Conservation (phyloP, 169 alveolate genomes). For the Cryptosporidium parvum region DNA sequence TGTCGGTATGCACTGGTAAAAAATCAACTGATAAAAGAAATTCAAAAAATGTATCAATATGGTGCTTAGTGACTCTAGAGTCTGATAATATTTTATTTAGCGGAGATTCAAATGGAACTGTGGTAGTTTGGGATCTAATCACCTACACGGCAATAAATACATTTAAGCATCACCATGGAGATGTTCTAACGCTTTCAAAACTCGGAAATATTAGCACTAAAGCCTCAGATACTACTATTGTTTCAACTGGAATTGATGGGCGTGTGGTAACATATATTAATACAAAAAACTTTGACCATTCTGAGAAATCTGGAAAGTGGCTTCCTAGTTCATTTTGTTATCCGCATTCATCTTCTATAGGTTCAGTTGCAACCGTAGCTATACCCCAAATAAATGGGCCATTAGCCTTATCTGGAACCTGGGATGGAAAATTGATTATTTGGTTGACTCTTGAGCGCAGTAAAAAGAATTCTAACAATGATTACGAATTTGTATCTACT, state of each 20-base stretch:
- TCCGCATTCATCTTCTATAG: slow-evolving; percentile 23
- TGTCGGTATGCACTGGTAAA: slow-evolving; percentile 66
- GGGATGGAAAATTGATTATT: slow-evolving; percentile 69
- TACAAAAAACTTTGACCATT: background rate
- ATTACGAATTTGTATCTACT: background rate
- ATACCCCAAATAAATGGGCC: slow-evolving; percentile 54
- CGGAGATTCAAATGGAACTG: slow-evolving; percentile 75
- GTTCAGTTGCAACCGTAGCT: slow-evolving; percentile 40
- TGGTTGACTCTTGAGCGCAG: slow-evolving; percentile 44
- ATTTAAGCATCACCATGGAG: slow-evolving; percentile 54
- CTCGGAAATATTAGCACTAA: background rate
- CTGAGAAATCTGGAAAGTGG: slow-evolving; percentile 26
- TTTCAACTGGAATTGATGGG: slow-evolving; percentile 70
- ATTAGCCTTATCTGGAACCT: slow-evolving; percentile 46
- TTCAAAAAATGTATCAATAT: slow-evolving; percentile 14
- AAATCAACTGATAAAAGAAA: background rate
- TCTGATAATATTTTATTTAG: slow-evolving; percentile 60
- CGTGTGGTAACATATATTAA: slow-evolving; percentile 62
- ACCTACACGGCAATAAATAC: slow-evolving; percentile 62
- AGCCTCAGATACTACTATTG: background rate
- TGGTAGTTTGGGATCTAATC: slow-evolving; percentile 48
- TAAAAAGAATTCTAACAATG: background rate
- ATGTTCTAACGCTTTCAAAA: slow-evolving; percentile 54
- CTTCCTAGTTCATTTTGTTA: slow-evolving; percentile 53
- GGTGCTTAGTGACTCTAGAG: slow-evolving; percentile 53